Conservation (phyloP, 2,329 filamentous ascomycete species). For the Capronia americana region DNA sequence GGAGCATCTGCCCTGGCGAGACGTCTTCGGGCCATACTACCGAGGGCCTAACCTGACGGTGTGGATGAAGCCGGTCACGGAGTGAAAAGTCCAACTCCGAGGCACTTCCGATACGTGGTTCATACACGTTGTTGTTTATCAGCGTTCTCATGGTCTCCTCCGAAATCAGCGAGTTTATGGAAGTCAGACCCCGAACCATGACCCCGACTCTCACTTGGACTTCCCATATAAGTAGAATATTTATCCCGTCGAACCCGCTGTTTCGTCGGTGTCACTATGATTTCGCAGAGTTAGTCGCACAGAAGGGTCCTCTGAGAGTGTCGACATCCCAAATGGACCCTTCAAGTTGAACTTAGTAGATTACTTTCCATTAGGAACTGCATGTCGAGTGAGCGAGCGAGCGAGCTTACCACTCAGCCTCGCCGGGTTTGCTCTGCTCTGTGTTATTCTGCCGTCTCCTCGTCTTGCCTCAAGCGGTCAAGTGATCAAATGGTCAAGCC, state of each 20-base stretch:
- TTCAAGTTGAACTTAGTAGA: too few species aligned
- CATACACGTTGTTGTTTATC: not conserved
- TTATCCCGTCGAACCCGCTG: not conserved
- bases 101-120: not conserved
- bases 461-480: too few species aligned
- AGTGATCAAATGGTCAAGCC: too few species aligned
- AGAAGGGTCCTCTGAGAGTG: not conserved
- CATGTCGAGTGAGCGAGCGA: too few species aligned
- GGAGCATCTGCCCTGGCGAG: not conserved
- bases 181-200: not conserved
- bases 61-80: constrained; percentile 2
- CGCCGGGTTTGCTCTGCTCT: too few species aligned
- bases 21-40: constrained; percentile 1
- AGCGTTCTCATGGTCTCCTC: not conserved
- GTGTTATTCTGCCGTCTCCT: too few species aligned
- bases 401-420: too few species aligned
- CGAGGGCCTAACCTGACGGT: not conserved
- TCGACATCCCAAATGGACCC: not conserved
- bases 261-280: too few species aligned
- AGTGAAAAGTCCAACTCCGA: not conserved
- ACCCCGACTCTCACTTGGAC: not conserved
- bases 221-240: not conserved
- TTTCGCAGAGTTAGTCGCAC: not conserved
- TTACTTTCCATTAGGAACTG: too few species aligned
- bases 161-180: not conserved